Base-by-base conservation (phyloP, 169 alveolate genomes). In the Theileria parva region DNA sequence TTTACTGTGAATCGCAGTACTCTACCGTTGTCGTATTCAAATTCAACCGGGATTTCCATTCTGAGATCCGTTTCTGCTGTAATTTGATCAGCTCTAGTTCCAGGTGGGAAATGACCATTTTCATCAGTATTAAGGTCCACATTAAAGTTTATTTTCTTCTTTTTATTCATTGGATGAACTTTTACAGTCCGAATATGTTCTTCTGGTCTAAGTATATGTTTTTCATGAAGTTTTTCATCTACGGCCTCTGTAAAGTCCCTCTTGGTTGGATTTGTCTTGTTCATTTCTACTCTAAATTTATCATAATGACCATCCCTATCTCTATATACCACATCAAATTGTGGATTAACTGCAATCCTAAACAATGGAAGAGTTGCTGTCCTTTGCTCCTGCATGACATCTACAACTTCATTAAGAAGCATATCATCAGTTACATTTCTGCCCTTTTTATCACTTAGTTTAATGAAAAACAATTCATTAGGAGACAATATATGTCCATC, bases 51-150 rank as follows among this genome's bases (percentile, higher is more conserved):
- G 32, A 85, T 59, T 50, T 78, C 88, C 37, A 74, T 59, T 21
- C 87, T 77, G 19, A 64, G 50, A 23, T 85, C 91, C 0, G 87
- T 79, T 60, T 85, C 91, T 6, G 85, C 86, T 1, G 87, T 83
- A 27, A 85, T 74, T 23, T 63, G 74, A 12, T 78, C 77, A 21
- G 81, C 81, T 53, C 79, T 85, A 15, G 79, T 51, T n/a, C 91
- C 91, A 15, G 87, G 37, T 15, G 91, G 91, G 64, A 85, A 78
- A 30, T 77, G 66, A n/a, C 89, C 89, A 11, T 30, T 32, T 17
- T 73, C 86, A 50, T 83, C 89, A n/a, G 71, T 70, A 8, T 72
- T 66, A 25, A 83, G 63, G 66, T 50, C 55, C 73, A 51, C 61
- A 21, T 77, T 66, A 71, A 60, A 25, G 19, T 59, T 71, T 23